phyloP scores from a whole-genome alignment of 2,329 filamentous ascomycete genomes.

The Sporothrix globosa region DNA sequence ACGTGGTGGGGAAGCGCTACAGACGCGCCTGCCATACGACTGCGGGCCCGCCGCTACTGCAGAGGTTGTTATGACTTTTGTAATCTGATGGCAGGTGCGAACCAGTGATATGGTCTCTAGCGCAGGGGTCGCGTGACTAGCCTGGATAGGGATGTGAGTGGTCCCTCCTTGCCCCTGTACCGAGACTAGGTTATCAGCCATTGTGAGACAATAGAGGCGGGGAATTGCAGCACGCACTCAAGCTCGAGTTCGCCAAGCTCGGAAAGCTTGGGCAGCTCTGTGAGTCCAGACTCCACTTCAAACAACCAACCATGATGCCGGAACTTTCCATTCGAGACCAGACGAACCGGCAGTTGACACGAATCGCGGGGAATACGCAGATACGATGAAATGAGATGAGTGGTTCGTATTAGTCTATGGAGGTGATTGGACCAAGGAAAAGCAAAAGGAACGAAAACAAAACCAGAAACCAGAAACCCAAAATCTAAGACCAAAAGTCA shows the following conservation, averaged over 20 bases:
- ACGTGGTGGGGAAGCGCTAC: background rate
- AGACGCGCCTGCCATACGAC: slow-evolving; percentile 21
- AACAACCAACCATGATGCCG: slow-evolving; percentile 6
- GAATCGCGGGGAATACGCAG: background rate
- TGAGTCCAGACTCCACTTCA: background rate
- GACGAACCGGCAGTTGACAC: background rate
- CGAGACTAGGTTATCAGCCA: too few relatives aligned
- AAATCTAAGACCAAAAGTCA: background rate
- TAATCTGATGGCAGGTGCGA: slow-evolving; percentile 24
- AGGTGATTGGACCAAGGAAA: background rate
- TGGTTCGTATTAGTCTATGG: background rate
- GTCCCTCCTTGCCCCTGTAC: background rate
- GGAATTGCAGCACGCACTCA: too few relatives aligned
- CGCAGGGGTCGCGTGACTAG: slow-evolving; percentile 22
- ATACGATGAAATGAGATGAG: background rate
- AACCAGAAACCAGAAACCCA: background rate
- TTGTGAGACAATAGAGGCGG: too few relatives aligned
- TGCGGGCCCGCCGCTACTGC: slow-evolving; percentile 7
- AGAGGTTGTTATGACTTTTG: slow-evolving; percentile 11
- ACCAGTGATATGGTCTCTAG: slow-evolving; percentile 6
- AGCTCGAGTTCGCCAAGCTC: background rate
- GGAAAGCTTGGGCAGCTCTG: background rate
- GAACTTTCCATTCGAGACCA: background rate
- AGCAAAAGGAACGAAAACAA: background rate
- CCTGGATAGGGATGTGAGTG: background rate